phyloP scores from a whole-genome alignment of 805 yeast species.

The Nakazawaea ambrosiae region DNA sequence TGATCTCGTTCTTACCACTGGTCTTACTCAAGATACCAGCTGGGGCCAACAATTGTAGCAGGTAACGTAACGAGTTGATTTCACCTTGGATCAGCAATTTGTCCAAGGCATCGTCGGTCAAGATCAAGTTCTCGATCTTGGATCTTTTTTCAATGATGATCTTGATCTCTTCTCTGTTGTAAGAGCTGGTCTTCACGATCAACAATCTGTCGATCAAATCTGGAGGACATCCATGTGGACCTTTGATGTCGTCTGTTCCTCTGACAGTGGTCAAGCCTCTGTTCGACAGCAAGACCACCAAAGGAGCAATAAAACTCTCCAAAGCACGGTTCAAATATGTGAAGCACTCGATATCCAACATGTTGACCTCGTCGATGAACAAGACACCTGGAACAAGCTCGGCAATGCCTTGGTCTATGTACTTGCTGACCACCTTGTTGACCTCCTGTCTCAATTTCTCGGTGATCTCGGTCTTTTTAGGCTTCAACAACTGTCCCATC shows the following conservation, averaged over 20 bases:
- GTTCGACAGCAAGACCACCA: slow-evolving; percentile 93
- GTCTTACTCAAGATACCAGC: slow-evolving; percentile 77
- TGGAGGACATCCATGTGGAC: slow-evolving; percentile 97
- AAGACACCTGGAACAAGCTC: slow-evolving; percentile 96
- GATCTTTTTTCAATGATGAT: slow-evolving; percentile 81
- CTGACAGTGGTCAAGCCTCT: slow-evolving; percentile 88
- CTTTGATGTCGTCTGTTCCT: slow-evolving; percentile 78
- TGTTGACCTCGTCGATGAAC: slow-evolving; percentile 96
- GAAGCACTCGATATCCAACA: slow-evolving; percentile 96
- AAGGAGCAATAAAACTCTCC: slow-evolving; percentile 87
- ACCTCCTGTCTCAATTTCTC: slow-evolving; percentile 92
- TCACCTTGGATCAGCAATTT: slow-evolving; percentile 68
- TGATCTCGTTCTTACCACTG: slow-evolving; percentile 62
- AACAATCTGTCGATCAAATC: slow-evolving; percentile 88
- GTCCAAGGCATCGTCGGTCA: slow-evolving; percentile 65
- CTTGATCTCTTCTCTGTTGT: slow-evolving; percentile 72
- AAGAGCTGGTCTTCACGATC: slow-evolving; percentile 89
- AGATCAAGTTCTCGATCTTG: slow-evolving; percentile 62
- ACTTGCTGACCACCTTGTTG: slow-evolving; percentile 90
- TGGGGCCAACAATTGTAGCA: slow-evolving; percentile 86
- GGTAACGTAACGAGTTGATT: slow-evolving; percentile 80
- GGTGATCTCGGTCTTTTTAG: slow-evolving; percentile 93
- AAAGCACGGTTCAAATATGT: slow-evolving; percentile 91
- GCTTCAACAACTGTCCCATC: slow-evolving; percentile 96
- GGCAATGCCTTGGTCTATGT: slow-evolving; percentile 97